phyloP scores from a whole-genome alignment of 2,329 filamentous ascomycete genomes.

The Apiospora sp. region DNA sequence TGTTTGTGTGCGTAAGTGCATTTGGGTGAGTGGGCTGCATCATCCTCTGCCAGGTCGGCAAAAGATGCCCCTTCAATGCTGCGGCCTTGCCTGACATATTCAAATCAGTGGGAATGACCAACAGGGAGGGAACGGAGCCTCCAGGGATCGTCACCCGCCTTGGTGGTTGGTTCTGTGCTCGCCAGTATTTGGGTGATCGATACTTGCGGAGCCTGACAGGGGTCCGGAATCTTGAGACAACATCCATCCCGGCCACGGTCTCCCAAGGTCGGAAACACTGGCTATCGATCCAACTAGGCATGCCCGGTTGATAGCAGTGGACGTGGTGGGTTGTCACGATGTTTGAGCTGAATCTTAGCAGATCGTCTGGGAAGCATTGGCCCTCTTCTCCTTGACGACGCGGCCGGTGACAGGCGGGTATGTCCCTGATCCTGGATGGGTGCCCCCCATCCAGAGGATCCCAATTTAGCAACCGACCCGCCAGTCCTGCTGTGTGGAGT shows the following conservation, averaged over 20 bases:
- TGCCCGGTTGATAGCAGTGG: constrained; percentile 18
- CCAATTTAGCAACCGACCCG: constrained; percentile 31
- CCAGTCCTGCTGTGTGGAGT: constrained; percentile 33
- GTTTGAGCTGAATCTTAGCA: constrained; percentile 23
- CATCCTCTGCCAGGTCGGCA: not conserved
- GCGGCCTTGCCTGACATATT: not conserved
- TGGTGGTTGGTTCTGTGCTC: constrained; percentile 10
- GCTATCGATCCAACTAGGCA: constrained; percentile 7
- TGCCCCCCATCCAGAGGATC: constrained; percentile 22
- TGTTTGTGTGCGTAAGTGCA: not conserved
- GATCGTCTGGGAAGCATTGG: constrained; percentile 21
- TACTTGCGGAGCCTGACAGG: constrained; percentile 10
- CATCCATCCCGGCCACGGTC: constrained; percentile 11
- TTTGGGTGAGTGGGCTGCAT: not conserved
- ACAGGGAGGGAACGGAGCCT: not conserved
- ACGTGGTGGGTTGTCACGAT: constrained; percentile 6
- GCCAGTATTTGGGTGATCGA: constrained; percentile 11
- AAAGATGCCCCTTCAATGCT: constrained; percentile 9
- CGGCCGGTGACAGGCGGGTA: constrained; percentile 18
- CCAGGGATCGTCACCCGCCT: constrained; percentile 17
- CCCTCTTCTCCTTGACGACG: constrained; percentile 13
- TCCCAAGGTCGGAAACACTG: constrained; percentile 13
- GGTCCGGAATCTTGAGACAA: constrained; percentile 19
- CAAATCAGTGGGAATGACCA: constrained; percentile 12
- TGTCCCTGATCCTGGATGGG: constrained; percentile 17